phyloP scores from a whole-genome alignment of 2,329 filamentous ascomycete species.

The Talaromyces piceae region DNA sequence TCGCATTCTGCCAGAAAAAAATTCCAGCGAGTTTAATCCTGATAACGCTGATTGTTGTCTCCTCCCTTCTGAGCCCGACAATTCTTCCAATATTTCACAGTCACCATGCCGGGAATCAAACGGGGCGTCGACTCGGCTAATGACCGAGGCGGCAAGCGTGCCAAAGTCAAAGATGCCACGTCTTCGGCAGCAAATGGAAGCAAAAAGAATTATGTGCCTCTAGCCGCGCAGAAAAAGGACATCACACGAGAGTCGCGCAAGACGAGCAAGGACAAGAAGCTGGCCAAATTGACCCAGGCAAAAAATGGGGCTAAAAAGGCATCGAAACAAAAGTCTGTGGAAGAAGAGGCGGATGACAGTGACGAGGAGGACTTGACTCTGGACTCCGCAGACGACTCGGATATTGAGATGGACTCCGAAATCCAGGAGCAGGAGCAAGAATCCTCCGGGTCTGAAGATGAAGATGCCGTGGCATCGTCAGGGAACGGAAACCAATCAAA shows the following conservation, averaged over 20 bases:
- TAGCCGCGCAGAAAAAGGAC: conserved; percentile 8
- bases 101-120: conserved; percentile 35
- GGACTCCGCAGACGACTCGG: conserved; percentile 38
- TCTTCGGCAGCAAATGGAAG: conserved; percentile 3
- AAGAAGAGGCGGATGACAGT: conserved; percentile 45
- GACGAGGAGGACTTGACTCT: too few species aligned
- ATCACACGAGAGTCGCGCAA: conserved; percentile 8
- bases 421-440: conserved; percentile 31
- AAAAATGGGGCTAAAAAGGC: conserved; percentile 26
- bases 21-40: conserved; percentile 2
- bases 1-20: conserved; percentile 12
- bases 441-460: conserved; percentile 16
- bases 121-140: conserved; percentile 32
- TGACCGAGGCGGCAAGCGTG: conserved; percentile 35
- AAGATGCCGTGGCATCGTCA: conserved; percentile 15
- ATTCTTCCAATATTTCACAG: neutral
- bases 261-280: conserved; percentile 24
- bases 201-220: conserved; percentile 9
- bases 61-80: neutral
- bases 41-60: neutral
- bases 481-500: neutral
- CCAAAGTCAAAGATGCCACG: conserved; percentile 27
- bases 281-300: conserved; percentile 23
- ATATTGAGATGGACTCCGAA: conserved; percentile 47
- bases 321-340: conserved; percentile 27